A percentile compares a stretch with the other conserved stretches of the same genome.
Conservation (phyloP, 2,329 filamentous ascomycete genomes). For the Fusarium concolor region DNA sequence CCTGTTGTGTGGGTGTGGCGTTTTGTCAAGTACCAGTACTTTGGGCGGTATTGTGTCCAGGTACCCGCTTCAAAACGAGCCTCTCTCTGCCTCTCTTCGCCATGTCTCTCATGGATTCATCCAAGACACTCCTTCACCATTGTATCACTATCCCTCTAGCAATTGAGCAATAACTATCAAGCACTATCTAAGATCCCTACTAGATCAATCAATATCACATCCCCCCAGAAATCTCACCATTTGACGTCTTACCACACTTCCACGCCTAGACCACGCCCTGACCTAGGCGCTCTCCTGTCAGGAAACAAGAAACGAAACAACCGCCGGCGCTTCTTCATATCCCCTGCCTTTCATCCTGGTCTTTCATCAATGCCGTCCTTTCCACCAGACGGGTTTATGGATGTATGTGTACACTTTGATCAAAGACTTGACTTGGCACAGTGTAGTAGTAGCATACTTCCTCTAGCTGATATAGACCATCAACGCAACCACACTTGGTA, state of each 20-base stretch:
- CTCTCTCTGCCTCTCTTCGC: not conserved
- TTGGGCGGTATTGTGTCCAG: slow-evolving; percentile 14
- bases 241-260: slow-evolving; percentile 25
- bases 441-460: not conserved
- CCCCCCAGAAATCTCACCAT: slow-evolving; percentile 11
- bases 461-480: slow-evolving; percentile 20
- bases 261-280: slow-evolving; percentile 20
- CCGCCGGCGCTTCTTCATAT: slow-evolving; percentile 42
- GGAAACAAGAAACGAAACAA: slow-evolving; percentile 48
- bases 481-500: slow-evolving; percentile 13
- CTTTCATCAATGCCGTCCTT: slow-evolving; percentile 24
- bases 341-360: slow-evolving; percentile 33
- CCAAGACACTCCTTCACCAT: slow-evolving; percentile 24
- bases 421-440: slow-evolving; percentile 9
- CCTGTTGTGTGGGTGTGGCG: slow-evolving; percentile 30
- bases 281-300: slow-evolving; percentile 43
- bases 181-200: slow-evolving; percentile 3
- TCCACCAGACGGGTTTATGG: slow-evolving; percentile 10
- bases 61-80: slow-evolving; percentile 25
- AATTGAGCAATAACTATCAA: slow-evolving; percentile 2
- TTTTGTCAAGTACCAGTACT: slow-evolving; percentile 42
- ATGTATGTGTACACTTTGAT: slow-evolving; percentile 8
- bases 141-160: not conserved
- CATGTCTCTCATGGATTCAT: not conserved
- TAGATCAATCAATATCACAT: slow-evolving; percentile 20